Evolutionary conservation across 306 rosid genomes (phyloP).

Genomic region (Cicer arietinum): DNA sequence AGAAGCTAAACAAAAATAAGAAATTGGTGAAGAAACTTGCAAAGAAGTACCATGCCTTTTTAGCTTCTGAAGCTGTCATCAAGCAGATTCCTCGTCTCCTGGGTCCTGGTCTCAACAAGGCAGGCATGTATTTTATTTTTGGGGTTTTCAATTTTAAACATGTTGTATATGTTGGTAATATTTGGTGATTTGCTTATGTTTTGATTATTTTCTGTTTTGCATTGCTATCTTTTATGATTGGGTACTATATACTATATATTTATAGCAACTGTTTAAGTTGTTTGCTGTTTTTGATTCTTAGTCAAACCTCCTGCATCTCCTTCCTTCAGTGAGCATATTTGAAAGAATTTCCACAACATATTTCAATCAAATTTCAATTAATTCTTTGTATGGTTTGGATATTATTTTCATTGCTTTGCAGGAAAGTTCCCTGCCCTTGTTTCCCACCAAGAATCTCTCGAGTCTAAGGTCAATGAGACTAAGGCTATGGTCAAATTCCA

Average conservation of each 20-base stretch:
- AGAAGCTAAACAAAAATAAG: constrained; percentile 86
- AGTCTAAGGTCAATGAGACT: constrained; percentile 79
- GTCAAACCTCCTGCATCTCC: not conserved
- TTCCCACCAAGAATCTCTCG: constrained; percentile 82
- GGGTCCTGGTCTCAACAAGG: constrained; percentile 95
- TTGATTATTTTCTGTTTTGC: not conserved
- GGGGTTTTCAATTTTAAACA: not conserved
- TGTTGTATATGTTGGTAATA: too few species aligned
- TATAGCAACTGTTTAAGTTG: not conserved
- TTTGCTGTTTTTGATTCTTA: not conserved
- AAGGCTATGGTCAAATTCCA: constrained; percentile 89
- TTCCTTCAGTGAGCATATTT: not conserved
- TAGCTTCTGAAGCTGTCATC: constrained; percentile 89
- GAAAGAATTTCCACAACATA: not conserved
- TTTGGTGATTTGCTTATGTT: not conserved
- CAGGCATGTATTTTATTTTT: constrained; percentile 58
- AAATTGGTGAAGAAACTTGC: constrained; percentile 83
- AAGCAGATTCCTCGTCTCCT: constrained; percentile 92
- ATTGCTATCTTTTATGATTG: not conserved
- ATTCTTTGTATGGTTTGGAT: not conserved
- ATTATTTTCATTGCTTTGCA: constrained; percentile 21
- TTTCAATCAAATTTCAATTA: not conserved
- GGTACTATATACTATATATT: too few species aligned
- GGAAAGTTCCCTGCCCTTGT: constrained; percentile 90
- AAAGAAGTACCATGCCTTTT: constrained; percentile 81